Evolutionary conservation across 139 green algal genomes (phyloP).

Genomic region (Micractinium sp.): DNA sequence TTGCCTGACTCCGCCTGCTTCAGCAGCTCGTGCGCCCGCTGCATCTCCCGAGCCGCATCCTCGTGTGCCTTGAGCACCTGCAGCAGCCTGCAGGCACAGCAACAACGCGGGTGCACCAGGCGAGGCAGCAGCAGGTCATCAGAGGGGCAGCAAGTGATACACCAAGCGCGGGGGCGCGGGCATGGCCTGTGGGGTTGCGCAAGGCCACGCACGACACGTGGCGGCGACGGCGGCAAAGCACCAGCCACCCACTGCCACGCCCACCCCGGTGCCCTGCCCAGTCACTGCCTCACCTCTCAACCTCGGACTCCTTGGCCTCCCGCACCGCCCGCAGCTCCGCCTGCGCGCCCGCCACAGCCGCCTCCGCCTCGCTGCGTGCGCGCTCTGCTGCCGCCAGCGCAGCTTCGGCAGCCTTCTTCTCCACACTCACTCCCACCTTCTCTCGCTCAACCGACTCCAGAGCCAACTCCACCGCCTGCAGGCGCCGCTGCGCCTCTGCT

Average conservation of each 20-base stretch:
- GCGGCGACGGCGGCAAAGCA: neutral
- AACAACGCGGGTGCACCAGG: no score
- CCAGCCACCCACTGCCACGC: neutral
- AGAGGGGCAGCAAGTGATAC: neutral
- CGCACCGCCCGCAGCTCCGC: conserved; percentile 11
- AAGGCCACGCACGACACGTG: no score
- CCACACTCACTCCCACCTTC: neutral
- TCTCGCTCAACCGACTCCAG: neutral
- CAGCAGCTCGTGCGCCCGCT: neutral
- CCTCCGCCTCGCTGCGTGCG: neutral
- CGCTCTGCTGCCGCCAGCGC: neutral
- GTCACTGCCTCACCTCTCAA: neutral
- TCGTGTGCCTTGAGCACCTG: conserved; percentile 14
- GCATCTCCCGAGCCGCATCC: conserved; percentile 13
- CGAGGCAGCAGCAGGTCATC: neutral
- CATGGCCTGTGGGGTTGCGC: neutral
- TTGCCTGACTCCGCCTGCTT: conserved; percentile 1
- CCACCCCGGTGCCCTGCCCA: neutral
- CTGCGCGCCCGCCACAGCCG: neutral
- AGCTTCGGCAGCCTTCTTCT: neutral
- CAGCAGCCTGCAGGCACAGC: conserved; percentile 26
- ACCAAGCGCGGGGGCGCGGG: neutral
- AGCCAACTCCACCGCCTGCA: neutral
- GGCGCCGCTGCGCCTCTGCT: neutral
- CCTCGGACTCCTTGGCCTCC: conserved; percentile 5